Conservation (phyloP, 768 basidiomycete species). For the Russula lepida region DNA sequence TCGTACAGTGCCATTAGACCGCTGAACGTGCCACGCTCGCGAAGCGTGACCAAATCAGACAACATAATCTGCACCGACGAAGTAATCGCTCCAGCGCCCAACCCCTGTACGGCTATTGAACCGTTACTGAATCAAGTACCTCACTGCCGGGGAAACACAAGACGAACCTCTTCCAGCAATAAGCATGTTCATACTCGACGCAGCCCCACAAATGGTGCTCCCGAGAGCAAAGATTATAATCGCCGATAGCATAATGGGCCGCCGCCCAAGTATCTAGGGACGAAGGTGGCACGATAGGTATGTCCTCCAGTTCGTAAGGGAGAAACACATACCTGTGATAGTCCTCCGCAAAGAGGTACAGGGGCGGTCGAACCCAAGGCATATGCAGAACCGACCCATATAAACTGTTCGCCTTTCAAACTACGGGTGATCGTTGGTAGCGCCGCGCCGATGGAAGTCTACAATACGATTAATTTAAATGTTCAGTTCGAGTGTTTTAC, state of each 20-base stretch:
- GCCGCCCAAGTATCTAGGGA: slow-evolving; percentile 27
- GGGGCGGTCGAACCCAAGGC: slow-evolving; percentile 24
- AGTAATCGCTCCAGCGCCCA: slow-evolving; percentile 27
- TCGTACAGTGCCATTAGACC: slow-evolving; percentile 27
- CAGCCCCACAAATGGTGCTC: slow-evolving; percentile 29
- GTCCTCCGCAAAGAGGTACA: slow-evolving; percentile 24
- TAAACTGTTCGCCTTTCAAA: slow-evolving; percentile 22
- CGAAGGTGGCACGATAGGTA: background rate
- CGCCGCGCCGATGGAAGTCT: slow-evolving; percentile 24
- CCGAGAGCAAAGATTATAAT: slow-evolving; percentile 26
- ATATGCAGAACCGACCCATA: slow-evolving; percentile 25
- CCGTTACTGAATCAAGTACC: background rate
- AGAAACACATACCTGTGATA: slow-evolving; percentile 18
- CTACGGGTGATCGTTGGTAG: slow-evolving; percentile 26
- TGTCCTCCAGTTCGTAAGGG: background rate
- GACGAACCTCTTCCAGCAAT: slow-evolving; percentile 28
- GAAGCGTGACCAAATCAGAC: slow-evolving; percentile 29
- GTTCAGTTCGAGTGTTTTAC: background rate
- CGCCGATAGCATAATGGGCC: slow-evolving; percentile 24
- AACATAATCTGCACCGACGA: slow-evolving; percentile 28
- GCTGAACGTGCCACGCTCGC: slow-evolving; percentile 29
- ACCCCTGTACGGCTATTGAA: slow-evolving; percentile 24
- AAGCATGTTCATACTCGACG: slow-evolving; percentile 27
- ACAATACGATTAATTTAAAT: background rate
- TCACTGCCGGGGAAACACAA: background rate